These are phyloP conservation scores for Coemansia sp. DNA, from an alignment of 192 early-diverging fungal species.

Conservation along the genomic window DNA sequence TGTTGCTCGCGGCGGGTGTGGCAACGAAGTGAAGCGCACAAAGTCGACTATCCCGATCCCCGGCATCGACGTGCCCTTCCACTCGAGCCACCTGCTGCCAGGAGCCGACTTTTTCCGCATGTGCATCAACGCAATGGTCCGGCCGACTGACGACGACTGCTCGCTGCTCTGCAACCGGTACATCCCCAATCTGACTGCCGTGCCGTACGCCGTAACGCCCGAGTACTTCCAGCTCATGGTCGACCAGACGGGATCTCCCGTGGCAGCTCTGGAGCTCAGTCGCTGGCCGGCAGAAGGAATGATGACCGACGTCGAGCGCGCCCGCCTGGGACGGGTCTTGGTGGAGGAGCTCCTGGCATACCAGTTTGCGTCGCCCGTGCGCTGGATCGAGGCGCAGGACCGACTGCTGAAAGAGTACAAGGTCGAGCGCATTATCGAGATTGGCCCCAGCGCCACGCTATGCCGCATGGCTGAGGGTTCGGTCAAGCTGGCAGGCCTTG, in stretches of 20 bases:
- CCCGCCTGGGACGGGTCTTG: constrained; percentile 77
- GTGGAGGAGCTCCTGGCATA: constrained; percentile 91
- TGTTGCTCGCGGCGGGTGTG: constrained; percentile 58
- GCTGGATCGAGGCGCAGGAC: constrained; percentile 97
- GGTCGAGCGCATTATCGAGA: constrained; percentile 85
- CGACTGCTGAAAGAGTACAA: constrained; percentile 76
- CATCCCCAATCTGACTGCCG: constrained; percentile 96
- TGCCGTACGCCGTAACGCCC: constrained; percentile 77
- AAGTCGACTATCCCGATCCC: constrained; percentile 87
- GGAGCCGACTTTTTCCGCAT: constrained; percentile 90
- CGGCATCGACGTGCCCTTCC: constrained; percentile 97
- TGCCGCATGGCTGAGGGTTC: constrained; percentile 91
- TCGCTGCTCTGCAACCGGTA: constrained; percentile 75
- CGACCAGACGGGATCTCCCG: constrained; percentile 71
- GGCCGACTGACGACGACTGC: constrained; percentile 76
- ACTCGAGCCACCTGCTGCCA: constrained; percentile 86
- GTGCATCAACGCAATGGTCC: constrained; percentile 79
- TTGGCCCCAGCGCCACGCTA: constrained; percentile 89
- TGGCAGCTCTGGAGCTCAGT: constrained; percentile 72
- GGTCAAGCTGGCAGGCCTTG: constrained; percentile 64
- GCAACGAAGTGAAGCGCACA: constrained; percentile 69
- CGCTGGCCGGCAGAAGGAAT: constrained; percentile 73
- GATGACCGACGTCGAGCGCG: constrained; percentile 59
- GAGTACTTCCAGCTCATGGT: constrained; percentile 76
- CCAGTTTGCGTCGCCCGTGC: constrained; percentile 94